phyloP scores from a whole-genome alignment of 2,329 filamentous ascomycete genomes.

The Cryoendolithus antarcticus region DNA sequence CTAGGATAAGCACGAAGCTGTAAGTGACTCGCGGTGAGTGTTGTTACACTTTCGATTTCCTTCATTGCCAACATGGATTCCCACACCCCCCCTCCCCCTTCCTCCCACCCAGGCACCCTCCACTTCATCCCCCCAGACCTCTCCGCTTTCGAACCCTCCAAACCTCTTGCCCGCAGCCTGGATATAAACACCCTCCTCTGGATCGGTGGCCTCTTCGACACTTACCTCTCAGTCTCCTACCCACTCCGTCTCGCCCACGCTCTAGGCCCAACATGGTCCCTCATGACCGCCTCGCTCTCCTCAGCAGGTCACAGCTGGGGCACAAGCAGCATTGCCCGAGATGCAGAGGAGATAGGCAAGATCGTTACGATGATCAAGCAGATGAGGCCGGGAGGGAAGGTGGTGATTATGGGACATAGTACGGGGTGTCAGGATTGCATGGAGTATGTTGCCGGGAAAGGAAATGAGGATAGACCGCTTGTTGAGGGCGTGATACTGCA shows the following conservation, averaged over 20 bases:
- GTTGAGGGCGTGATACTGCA: slow-evolving; percentile 71
- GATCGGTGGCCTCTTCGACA: slow-evolving; percentile 59
- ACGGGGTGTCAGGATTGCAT: slow-evolving; percentile 59
- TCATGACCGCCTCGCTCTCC: slow-evolving; percentile 29
- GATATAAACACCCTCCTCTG: slow-evolving; percentile 51
- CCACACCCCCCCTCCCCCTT: not conserved
- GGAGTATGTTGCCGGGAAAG: slow-evolving; percentile 41
- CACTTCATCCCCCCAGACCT: slow-evolving; percentile 31
- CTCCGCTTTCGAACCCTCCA: slow-evolving; percentile 33
- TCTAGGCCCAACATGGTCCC: slow-evolving; percentile 39
- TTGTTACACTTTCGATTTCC: too few species aligned
- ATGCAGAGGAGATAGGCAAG: slow-evolving; percentile 41
- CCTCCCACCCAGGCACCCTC: slow-evolving; percentile 22
- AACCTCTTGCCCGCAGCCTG: slow-evolving; percentile 12
- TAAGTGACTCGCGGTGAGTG: too few species aligned
- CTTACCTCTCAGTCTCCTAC: slow-evolving; percentile 53
- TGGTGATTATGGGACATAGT: slow-evolving; percentile 59
- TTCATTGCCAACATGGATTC: too few species aligned
- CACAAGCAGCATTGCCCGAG: slow-evolving; percentile 37
- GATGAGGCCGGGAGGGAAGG: slow-evolving; percentile 32
- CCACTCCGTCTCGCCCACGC: slow-evolving; percentile 36
- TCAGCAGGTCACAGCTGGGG: slow-evolving; percentile 46
- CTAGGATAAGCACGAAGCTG: too few species aligned
- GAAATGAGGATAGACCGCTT: slow-evolving; percentile 30
- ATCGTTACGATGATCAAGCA: slow-evolving; percentile 40